Evolutionary conservation across 2,329 filamentous ascomycete genomes (phyloP).

Genomic region (Cercospora zeina): DNA sequence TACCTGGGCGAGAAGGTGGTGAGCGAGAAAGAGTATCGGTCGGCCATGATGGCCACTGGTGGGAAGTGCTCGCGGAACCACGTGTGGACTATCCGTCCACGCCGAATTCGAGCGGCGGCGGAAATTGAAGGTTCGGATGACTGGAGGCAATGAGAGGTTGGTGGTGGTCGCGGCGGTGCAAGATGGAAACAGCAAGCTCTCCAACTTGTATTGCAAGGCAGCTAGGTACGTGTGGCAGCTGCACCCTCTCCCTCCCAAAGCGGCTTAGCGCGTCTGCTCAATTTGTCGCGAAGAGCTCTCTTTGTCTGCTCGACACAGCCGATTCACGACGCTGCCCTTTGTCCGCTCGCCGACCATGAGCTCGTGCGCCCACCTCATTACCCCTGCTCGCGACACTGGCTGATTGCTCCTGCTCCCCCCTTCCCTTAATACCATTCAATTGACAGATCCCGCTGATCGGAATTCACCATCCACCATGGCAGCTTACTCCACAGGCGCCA

Average conservation of each 20-base stretch:
- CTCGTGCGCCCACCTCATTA: constrained; percentile 6
- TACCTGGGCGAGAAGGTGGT: constrained; percentile 99
- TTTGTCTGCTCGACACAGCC: background rate
- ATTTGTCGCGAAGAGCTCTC: constrained; percentile 7
- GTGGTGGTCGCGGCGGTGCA: background rate
- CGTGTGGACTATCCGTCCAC: background rate
- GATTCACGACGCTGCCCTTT: background rate
- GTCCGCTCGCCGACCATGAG: constrained; percentile 4
- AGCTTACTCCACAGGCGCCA: constrained; percentile 44
- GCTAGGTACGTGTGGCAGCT: constrained; percentile 4
- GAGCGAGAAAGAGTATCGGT: constrained; percentile 98
- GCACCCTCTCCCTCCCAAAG: background rate
- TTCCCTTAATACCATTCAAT: background rate
- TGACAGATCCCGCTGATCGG: background rate
- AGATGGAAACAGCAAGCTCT: constrained; percentile 8
- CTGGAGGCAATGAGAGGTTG: background rate
- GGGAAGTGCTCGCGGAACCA: background rate
- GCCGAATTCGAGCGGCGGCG: background rate
- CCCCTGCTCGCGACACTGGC: constrained; percentile 10
- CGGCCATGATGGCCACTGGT: constrained; percentile 70
- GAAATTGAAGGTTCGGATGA: background rate
- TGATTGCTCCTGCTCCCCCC: constrained; percentile 8
- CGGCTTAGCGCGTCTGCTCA: background rate
- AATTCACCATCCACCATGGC: constrained; percentile 41
- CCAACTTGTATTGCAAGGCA: too few relatives aligned